These are phyloP conservation scores for Sclerotinia spermophila DNA, from an alignment of 2,329 filamentous ascomycete species.

Conservation along the genomic window DNA sequence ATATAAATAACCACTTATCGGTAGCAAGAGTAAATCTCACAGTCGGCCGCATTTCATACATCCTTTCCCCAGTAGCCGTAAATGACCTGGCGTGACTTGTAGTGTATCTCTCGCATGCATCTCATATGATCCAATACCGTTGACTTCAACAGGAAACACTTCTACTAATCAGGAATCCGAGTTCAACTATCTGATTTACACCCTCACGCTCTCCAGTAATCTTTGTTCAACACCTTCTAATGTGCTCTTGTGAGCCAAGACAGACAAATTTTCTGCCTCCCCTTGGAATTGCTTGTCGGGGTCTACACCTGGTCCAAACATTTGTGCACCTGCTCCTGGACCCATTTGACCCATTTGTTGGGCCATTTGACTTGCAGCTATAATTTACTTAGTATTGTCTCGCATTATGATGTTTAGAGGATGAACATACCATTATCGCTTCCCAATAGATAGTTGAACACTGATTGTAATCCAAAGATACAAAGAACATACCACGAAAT, in stretches of 20 bases:
- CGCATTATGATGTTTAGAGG: background rate
- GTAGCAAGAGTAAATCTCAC: background rate
- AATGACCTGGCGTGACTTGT: background rate
- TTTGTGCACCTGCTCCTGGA: conserved; percentile 57
- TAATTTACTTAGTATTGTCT: conserved; percentile 16
- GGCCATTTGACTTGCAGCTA: conserved; percentile 86
- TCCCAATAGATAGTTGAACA: conserved; percentile 94
- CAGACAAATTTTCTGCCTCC: conserved; percentile 93
- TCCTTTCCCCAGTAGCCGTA: background rate
- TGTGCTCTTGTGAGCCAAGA: conserved; percentile 90
- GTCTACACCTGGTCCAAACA: conserved; percentile 90
- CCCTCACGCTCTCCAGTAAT: conserved; percentile 53
- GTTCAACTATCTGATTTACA: conserved; percentile 13
- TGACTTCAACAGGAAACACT: conserved; percentile 5
- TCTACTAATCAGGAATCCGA: conserved; percentile 7
- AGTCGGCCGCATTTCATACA: too few species aligned
- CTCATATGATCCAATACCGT: background rate
- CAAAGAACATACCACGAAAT: conserved; percentile 99
- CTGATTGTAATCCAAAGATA: conserved; percentile 91
- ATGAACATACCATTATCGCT: conserved; percentile 79
- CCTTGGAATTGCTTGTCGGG: conserved; percentile 91
- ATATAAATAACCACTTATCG: background rate
- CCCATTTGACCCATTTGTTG: conserved; percentile 78
- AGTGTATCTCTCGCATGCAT: background rate
- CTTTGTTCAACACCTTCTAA: conserved; percentile 84